Conservation (phyloP, 2,329 filamentous ascomycete species). For the Lachnellula subtilissima region DNA sequence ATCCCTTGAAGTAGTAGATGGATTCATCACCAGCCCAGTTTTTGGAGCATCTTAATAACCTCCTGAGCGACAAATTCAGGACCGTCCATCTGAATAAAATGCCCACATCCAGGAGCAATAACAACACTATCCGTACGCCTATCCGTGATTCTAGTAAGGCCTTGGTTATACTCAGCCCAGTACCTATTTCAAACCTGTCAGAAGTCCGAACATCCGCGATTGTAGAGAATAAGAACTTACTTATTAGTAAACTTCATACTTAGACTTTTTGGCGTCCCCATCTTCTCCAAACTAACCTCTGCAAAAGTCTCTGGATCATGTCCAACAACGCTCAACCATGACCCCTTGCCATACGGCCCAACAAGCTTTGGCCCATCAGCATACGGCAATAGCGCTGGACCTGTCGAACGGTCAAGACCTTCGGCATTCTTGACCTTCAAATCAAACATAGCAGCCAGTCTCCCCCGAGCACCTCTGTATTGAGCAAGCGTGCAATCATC, state of each 20-base stretch:
- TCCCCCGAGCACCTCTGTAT: slow-evolving; percentile 28
- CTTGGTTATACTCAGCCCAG: slow-evolving; percentile 32
- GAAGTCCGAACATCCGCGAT: neutral
- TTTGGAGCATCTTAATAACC: slow-evolving; percentile 34
- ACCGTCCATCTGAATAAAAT: slow-evolving; percentile 33
- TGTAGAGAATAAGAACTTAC: slow-evolving; percentile 18
- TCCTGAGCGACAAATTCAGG: slow-evolving; percentile 31
- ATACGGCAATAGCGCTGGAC: slow-evolving; percentile 25
- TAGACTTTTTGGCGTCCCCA: slow-evolving; percentile 30
- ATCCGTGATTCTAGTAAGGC: slow-evolving; percentile 28
- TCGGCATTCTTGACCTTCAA: slow-evolving; percentile 29
- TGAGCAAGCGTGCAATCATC: slow-evolving; percentile 27
- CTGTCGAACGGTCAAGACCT: slow-evolving; percentile 26
- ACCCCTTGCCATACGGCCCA: slow-evolving; percentile 24
- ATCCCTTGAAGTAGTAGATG: neutral
- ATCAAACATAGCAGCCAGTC: slow-evolving; percentile 28
- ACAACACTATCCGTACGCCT: slow-evolving; percentile 24
- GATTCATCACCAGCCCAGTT: slow-evolving; percentile 19
- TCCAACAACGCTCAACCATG: slow-evolving; percentile 29
- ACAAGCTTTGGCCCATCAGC: slow-evolving; percentile 27
- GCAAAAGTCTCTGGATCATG: slow-evolving; percentile 32
- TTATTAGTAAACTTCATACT: slow-evolving; percentile 30
- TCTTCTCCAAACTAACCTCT: slow-evolving; percentile 27
- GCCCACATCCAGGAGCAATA: slow-evolving; percentile 30
- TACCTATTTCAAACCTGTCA: slow-evolving; percentile 19